Conservation (phyloP, 2,329 filamentous ascomycete genomes). For the Sporothrix pallida region DNA sequence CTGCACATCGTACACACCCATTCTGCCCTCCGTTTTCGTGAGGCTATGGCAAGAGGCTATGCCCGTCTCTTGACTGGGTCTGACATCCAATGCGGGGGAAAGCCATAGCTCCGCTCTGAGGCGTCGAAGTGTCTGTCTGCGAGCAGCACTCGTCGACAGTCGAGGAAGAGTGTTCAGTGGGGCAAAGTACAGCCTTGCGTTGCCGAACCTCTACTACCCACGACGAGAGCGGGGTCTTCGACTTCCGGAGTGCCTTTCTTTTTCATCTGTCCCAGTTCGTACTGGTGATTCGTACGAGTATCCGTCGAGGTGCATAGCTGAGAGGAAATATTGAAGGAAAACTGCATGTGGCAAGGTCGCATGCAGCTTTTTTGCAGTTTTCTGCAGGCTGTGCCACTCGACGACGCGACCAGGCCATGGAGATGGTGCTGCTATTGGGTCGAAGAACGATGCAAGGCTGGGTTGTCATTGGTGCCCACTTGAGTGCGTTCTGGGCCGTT, state of each 20-base stretch:
- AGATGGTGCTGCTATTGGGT: background rate
- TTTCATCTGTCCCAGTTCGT: background rate
- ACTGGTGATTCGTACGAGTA: background rate
- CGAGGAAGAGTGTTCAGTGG: too few relatives aligned
- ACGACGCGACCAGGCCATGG: background rate
- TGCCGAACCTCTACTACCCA: background rate
- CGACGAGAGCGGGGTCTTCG: background rate
- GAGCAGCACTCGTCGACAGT: background rate
- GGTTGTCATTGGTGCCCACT: background rate
- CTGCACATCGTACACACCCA: background rate
- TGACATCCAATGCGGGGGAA: too few relatives aligned
- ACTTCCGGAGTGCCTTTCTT: too few relatives aligned
- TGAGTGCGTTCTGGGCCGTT: background rate
- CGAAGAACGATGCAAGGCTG: background rate
- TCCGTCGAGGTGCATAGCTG: constrained; percentile 7
- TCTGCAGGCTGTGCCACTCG: constrained; percentile 2
- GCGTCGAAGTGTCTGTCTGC: background rate
- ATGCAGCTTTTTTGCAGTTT: background rate
- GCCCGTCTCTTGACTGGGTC: too few relatives aligned
- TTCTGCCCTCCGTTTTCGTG: background rate
- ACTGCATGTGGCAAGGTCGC: background rate
- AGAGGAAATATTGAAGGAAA: background rate
- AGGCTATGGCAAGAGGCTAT: background rate
- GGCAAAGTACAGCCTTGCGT: background rate
- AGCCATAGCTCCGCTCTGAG: background rate